These are phyloP conservation scores for Lasiodiplodia gonubiensis DNA, from an alignment of 2,329 filamentous ascomycete genomes.

Conservation along the genomic window DNA sequence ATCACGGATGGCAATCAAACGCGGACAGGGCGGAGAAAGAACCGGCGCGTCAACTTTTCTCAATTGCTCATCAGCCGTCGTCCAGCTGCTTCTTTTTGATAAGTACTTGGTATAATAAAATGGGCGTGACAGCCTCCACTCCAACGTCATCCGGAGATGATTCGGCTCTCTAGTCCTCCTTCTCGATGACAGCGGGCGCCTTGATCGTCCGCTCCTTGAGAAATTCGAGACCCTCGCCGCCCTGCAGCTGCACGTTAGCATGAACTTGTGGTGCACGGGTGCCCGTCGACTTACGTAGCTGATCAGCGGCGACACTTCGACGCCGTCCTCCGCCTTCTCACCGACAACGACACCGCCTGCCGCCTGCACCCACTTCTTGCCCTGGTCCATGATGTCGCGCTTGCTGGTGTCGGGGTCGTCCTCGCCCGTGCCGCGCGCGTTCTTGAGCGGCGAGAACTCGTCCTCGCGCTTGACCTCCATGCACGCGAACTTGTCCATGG, in stretches of 20 bases:
- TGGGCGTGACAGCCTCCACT: slow-evolving; percentile 14
- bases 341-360: slow-evolving; percentile 78
- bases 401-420: slow-evolving; percentile 95
- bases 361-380: slow-evolving; percentile 80
- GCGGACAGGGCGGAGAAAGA: neutral
- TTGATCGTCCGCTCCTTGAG: slow-evolving; percentile 65
- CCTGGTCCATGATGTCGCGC: slow-evolving; percentile 87
- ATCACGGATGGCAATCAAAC: slow-evolving; percentile 19
- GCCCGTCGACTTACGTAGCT: slow-evolving; percentile 79
- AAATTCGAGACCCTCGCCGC: slow-evolving; percentile 68
- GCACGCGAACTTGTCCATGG: slow-evolving; percentile 88
- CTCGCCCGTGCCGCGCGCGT: slow-evolving; percentile 75
- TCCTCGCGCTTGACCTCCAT: slow-evolving; percentile 97
- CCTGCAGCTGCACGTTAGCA: slow-evolving; percentile 47
- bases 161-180: slow-evolving; percentile 51
- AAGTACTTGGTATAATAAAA: slow-evolving; percentile 10
- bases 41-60: slow-evolving; percentile 4
- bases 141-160: slow-evolving; percentile 12
- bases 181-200: slow-evolving; percentile 69
- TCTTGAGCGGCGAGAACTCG: slow-evolving; percentile 98
- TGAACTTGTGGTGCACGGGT: neutral
- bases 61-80: slow-evolving; percentile 22
- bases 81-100: slow-evolving; percentile 16
- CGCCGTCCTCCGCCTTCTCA: slow-evolving; percentile 66
- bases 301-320: slow-evolving; percentile 90